These are phyloP conservation scores for Zychaea mexicana DNA, from an alignment of 371 early-diverging fungal genomes.

Conservation along the genomic window DNA sequence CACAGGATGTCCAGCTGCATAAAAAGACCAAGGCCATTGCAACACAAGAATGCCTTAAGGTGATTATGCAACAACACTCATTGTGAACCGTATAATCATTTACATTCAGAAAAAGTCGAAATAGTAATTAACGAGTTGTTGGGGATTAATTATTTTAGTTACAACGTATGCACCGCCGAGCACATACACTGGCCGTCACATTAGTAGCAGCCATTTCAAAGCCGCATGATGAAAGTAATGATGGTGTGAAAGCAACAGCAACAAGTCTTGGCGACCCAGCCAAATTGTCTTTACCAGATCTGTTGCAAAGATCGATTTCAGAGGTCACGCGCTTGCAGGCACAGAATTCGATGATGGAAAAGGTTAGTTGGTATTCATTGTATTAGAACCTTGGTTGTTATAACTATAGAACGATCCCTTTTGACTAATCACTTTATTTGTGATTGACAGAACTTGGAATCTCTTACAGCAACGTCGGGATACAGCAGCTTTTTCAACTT, in stretches of 20 bases:
- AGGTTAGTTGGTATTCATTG: not conserved
- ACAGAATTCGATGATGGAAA: slow-evolving; percentile 1
- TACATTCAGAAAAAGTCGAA: too few relatives aligned
- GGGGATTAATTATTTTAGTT: not conserved
- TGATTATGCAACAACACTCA: too few relatives aligned
- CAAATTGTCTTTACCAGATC: not conserved
- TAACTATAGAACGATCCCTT: not conserved
- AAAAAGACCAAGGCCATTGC: not conserved
- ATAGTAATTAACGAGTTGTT: too few relatives aligned
- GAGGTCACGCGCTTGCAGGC: slow-evolving; percentile 1
- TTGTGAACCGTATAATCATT: too few relatives aligned
- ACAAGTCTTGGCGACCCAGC: not conserved
- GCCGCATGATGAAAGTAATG: not conserved
- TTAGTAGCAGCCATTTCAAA: not conserved
- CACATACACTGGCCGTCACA: not conserved
- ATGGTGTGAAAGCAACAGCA: not conserved
- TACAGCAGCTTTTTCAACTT: not conserved
- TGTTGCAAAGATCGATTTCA: not conserved
- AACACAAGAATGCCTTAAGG: not conserved
- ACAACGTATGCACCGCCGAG: not conserved
- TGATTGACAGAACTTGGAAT: not conserved
- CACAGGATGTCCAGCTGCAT: not conserved
- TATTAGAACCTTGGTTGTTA: not conserved
- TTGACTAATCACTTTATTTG: not conserved
- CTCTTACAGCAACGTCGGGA: not conserved